phyloP scores from a whole-genome alignment of 495 filamentous ascomycete genomes.

The Aspergillus bertholletiae region DNA sequence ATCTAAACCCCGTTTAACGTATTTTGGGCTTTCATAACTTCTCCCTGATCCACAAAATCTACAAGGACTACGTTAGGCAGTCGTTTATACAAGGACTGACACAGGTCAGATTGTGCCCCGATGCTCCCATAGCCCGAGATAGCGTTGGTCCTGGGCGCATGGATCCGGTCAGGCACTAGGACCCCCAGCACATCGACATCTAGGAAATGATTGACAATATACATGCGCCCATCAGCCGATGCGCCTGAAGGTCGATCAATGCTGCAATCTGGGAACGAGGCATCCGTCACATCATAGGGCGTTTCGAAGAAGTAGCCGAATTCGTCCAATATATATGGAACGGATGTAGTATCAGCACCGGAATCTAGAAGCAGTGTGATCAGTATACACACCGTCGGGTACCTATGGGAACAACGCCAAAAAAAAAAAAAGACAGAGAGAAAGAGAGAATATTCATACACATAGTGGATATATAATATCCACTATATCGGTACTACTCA shows the following conservation, averaged over 20 bases:
- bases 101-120: conserved; percentile 52
- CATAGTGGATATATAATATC: neutral
- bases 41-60: conserved; percentile 65
- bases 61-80: conserved; percentile 60
- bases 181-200: conserved; percentile 43
- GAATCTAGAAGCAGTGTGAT: conserved; percentile 27
- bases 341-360: conserved; percentile 41
- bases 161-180: conserved; percentile 51
- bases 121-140: conserved; percentile 51
- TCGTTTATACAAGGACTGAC: conserved; percentile 48
- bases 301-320: conserved; percentile 74
- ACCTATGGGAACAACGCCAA: too few relatives aligned
- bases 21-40: conserved; percentile 55
- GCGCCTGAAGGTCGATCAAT: conserved; percentile 57
- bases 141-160: conserved; percentile 56
- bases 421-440: neutral
- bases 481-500: too few relatives aligned
- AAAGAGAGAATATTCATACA: neutral
- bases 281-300: conserved; percentile 55
- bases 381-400: neutral
- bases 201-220: conserved; percentile 52
- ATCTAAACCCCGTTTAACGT: conserved; percentile 54
- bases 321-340: conserved; percentile 65
- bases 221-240: conserved; percentile 46
- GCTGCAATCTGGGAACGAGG: conserved; percentile 49